phyloP scores from a whole-genome alignment of 495 filamentous ascomycete species.

The Lichenothelia convexa region DNA sequence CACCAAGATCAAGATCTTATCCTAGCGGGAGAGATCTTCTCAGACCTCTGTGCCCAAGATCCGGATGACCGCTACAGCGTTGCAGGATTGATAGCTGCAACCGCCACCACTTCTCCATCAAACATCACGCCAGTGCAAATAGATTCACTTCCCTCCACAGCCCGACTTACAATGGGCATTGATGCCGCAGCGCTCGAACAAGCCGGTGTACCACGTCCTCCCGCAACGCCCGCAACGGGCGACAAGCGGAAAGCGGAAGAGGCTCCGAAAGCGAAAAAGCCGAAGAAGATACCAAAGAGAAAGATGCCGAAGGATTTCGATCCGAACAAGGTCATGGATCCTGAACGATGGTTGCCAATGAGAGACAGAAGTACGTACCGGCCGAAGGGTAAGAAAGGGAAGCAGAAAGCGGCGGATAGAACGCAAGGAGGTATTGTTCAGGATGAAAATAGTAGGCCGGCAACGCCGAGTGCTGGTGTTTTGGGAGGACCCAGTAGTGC shows the following conservation, averaged over 20 bases:
- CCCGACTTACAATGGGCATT: constrained; percentile 43
- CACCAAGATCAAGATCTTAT: constrained; percentile 42
- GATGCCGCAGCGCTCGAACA: constrained; percentile 54
- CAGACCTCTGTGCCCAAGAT: constrained; percentile 40
- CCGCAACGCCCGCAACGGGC: constrained; percentile 20
- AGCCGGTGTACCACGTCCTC: constrained; percentile 52
- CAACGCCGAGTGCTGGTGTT: neutral
- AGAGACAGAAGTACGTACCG: constrained; percentile 73
- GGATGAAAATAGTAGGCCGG: neutral
- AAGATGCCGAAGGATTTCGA: constrained; percentile 66
- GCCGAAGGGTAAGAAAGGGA: constrained; percentile 81
- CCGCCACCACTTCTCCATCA: constrained; percentile 44
- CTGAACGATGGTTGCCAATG: constrained; percentile 84
- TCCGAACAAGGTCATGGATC: constrained; percentile 55
- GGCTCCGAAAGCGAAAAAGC: constrained; percentile 25
- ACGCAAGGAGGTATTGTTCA: constrained; percentile 56
- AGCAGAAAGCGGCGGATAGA: constrained; percentile 53
- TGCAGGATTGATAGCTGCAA: constrained; percentile 71
- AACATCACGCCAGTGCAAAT: constrained; percentile 38
- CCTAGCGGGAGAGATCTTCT: constrained; percentile 58
- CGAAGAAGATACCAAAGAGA: constrained; percentile 49
- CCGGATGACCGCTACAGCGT: constrained; percentile 43
- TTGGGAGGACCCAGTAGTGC: neutral
- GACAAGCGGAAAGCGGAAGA: constrained; percentile 41
- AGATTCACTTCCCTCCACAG: constrained; percentile 43